Evolutionary conservation across 768 basidiomycete genomes (phyloP).

Genomic region (Rhizopogon roseolus): DNA sequence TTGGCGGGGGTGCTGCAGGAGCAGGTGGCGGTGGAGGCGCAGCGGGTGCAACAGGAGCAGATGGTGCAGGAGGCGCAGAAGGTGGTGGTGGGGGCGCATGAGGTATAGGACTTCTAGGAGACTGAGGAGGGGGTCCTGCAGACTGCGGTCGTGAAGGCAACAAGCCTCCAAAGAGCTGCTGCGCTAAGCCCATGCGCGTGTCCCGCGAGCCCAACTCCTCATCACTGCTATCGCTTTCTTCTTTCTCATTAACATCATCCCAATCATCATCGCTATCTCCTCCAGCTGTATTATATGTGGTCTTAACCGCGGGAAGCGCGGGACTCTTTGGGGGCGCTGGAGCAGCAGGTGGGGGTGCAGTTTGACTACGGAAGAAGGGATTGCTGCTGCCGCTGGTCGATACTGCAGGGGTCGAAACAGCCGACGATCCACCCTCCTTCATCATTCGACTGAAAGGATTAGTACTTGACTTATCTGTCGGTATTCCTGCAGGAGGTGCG

Average conservation of each 20-base stretch:
- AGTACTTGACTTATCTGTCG: conserved; percentile 46
- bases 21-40: conserved; percentile 27
- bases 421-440: conserved; percentile 38
- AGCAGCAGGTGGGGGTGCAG: conserved; percentile 31
- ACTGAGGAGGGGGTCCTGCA: conserved; percentile 32
- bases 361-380: conserved; percentile 65
- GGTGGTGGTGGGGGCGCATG: conserved; percentile 11
- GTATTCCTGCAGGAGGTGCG: conserved; percentile 20
- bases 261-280: conserved; percentile 69
- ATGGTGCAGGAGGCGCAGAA: conserved; percentile 27
- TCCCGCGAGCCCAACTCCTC: conserved; percentile 71
- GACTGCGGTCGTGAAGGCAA: conserved; percentile 57
- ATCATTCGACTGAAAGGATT: conserved; percentile 80
- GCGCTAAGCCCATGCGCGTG: conserved; percentile 68
- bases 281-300: conserved; percentile 60
- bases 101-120: conserved; percentile 13
- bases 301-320: conserved; percentile 46
- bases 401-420: conserved; percentile 25
- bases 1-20: conserved; percentile 26
- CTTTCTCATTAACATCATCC: conserved; percentile 77
- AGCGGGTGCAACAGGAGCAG: conserved; percentile 30
- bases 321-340: conserved; percentile 44
- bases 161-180: conserved; percentile 71
- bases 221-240: conserved; percentile 68
- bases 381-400: conserved; percentile 53